These are phyloP conservation scores for Ganoderma sp. DNA, from an alignment of 1,284 basidiomycete species.

Conservation along the genomic window DNA sequence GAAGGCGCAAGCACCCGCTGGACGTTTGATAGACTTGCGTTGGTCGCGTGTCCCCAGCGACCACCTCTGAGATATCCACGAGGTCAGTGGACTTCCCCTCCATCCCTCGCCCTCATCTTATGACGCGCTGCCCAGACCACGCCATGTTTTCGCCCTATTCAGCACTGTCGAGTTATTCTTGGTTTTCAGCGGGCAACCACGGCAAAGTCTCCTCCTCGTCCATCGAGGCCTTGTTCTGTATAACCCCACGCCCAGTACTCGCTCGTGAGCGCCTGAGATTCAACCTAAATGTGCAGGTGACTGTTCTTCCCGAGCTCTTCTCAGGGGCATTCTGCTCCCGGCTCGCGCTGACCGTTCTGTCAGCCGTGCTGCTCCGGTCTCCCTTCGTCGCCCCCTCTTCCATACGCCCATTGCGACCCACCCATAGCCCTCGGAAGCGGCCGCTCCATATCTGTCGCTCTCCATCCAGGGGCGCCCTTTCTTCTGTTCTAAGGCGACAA, in stretches of 20 bases:
- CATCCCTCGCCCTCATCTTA: constrained; percentile 11
- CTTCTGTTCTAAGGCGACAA: not conserved
- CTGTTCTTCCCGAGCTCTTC: constrained; percentile 23
- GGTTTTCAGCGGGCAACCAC: not conserved
- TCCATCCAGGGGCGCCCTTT: not conserved
- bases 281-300: constrained; percentile 33
- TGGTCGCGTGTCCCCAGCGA: constrained; percentile 27
- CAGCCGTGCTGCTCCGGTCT: not conserved
- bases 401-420: not conserved
- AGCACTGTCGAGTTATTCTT: constrained; percentile 4
- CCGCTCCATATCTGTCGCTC: not conserved
- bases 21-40: constrained; percentile 30
- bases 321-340: constrained; percentile 26
- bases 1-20: constrained; percentile 18
- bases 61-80: constrained; percentile 21
- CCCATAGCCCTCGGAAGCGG: constrained; percentile 9
- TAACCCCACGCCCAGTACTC: constrained; percentile 11
- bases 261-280: constrained; percentile 26
- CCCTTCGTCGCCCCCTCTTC: constrained; percentile 3
- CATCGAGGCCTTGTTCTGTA: constrained; percentile 16
- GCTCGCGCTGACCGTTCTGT: not conserved
- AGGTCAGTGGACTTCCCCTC: constrained; percentile 13
- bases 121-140: constrained; percentile 6
- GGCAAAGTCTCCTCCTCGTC: constrained; percentile 1
- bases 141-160: not conserved